phyloP scores from a whole-genome alignment of 495 filamentous ascomycete species.

The Hypoxylon intermedium region DNA sequence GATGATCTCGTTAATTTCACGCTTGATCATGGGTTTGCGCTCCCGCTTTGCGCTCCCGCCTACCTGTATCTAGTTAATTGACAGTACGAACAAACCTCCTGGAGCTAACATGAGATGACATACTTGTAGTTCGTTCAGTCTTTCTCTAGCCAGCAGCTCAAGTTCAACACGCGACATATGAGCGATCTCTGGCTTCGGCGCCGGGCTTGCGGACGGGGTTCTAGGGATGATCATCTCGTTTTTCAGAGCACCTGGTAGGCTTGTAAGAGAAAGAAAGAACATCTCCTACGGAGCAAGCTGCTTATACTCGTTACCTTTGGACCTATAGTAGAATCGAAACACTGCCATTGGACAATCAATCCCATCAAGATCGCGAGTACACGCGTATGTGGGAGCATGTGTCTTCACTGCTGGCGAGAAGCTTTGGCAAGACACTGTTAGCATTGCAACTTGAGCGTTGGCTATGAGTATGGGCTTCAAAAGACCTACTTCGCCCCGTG shows the following conservation, averaged over 20 bases:
- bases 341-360: conserved; percentile 19
- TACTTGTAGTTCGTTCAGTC: conserved; percentile 32
- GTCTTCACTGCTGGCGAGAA: not conserved
- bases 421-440: not conserved
- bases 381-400: not conserved
- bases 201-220: conserved; percentile 1
- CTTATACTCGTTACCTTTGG: conserved; percentile 27
- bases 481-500: conserved; percentile 32
- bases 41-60: conserved; percentile 24
- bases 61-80: conserved; percentile 16
- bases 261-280: too few species aligned
- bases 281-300: not conserved
- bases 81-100: too few species aligned
- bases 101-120: not conserved
- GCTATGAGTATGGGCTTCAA: not conserved
- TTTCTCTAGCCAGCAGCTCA: conserved; percentile 28
- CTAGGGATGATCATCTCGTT: conserved; percentile 39
- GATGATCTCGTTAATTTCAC: conserved; percentile 17
- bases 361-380: not conserved
- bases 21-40: conserved; percentile 21
- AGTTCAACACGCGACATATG: conserved; percentile 31
- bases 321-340: conserved; percentile 39
- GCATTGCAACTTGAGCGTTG: not conserved
- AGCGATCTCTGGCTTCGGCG: conserved; percentile 6
- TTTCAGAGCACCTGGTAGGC: conserved; percentile 40